Conservation (phyloP, 805 yeast species). For the Metschnikowia lunata region DNA sequence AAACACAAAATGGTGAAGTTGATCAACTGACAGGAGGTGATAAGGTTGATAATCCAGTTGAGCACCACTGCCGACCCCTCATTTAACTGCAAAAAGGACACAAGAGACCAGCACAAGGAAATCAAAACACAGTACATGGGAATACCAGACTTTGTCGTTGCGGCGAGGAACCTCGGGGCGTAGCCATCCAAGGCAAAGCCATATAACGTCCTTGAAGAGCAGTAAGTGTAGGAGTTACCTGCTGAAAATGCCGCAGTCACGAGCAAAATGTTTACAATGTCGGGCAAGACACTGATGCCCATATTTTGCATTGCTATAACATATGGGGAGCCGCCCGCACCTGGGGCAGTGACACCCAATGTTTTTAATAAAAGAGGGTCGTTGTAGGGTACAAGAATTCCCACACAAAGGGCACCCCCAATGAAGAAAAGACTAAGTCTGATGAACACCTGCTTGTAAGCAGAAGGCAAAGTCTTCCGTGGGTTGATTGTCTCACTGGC, state of each 20-base stretch:
- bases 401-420: constrained; percentile 74
- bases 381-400: constrained; percentile 67
- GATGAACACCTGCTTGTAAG: constrained; percentile 69
- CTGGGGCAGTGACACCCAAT: constrained; percentile 53
- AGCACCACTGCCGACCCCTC: constrained; percentile 24
- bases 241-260: constrained; percentile 77
- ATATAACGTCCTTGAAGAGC: constrained; percentile 71
- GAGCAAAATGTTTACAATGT: constrained; percentile 73
- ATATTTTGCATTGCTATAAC: constrained; percentile 76
- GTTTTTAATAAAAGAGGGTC: constrained; percentile 58
- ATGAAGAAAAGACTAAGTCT: constrained; percentile 65
- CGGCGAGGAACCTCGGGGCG: constrained; percentile 65
- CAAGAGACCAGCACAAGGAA: constrained; percentile 50
- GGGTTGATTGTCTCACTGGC: constrained; percentile 80
- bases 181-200: constrained; percentile 69
- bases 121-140: constrained; percentile 44
- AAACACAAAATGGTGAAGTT: constrained; percentile 28
- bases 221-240: constrained; percentile 73
- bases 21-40: constrained; percentile 27
- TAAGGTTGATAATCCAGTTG: constrained; percentile 31
- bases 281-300: constrained; percentile 61
- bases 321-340: constrained; percentile 81
- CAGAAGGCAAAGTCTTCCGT: constrained; percentile 67
- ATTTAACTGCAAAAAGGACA: constrained; percentile 60
- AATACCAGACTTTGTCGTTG: constrained; percentile 44